These are phyloP conservation scores for Phytophthora crassamura DNA, from an alignment of 352 stramenopile species.

Conservation along the genomic window DNA sequence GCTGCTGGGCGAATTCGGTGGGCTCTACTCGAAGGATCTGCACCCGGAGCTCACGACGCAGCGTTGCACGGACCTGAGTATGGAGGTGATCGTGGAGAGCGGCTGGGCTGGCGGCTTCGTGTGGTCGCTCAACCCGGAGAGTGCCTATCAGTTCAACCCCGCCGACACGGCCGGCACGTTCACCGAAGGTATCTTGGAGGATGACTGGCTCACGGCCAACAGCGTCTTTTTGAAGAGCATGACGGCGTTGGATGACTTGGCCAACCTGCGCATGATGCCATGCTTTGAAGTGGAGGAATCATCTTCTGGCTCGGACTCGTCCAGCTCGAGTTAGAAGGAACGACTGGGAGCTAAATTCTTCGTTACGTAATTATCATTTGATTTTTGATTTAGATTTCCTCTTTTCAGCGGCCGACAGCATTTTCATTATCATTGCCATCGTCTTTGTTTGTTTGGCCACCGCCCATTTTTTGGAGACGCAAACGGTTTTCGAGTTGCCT, in stretches of 20 bases:
- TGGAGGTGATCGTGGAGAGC: slow-evolving; percentile 49
- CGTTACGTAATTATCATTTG: slow-evolving; percentile 8
- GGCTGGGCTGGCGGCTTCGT: slow-evolving; percentile 62
- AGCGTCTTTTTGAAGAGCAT: slow-evolving; percentile 48
- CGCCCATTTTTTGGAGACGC: slow-evolving; percentile 53
- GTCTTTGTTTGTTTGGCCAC: slow-evolving; percentile 8
- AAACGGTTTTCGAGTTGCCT: slow-evolving; percentile 70
- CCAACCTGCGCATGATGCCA: slow-evolving; percentile 47
- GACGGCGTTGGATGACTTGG: slow-evolving; percentile 43
- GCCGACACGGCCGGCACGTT: slow-evolving; percentile 45
- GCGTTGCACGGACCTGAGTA: slow-evolving; percentile 55
- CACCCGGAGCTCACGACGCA: slow-evolving; percentile 56
- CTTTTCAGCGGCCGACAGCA: not conserved
- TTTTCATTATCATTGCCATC: slow-evolving; percentile 15
- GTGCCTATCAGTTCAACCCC: slow-evolving; percentile 63
- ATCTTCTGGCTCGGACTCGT: slow-evolving; percentile 30
- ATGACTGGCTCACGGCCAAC: slow-evolving; percentile 63
- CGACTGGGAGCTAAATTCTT: slow-evolving; percentile 1
- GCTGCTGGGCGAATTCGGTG: slow-evolving; percentile 65
- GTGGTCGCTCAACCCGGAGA: slow-evolving; percentile 72
- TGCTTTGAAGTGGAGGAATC: slow-evolving; percentile 51
- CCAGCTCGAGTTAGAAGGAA: slow-evolving; percentile 24
- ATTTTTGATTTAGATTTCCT: slow-evolving; percentile 1
- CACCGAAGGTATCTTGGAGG: slow-evolving; percentile 53
- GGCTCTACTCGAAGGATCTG: slow-evolving; percentile 57